phyloP scores from a whole-genome alignment of 805 yeast species.

The Candida golubevii region DNA sequence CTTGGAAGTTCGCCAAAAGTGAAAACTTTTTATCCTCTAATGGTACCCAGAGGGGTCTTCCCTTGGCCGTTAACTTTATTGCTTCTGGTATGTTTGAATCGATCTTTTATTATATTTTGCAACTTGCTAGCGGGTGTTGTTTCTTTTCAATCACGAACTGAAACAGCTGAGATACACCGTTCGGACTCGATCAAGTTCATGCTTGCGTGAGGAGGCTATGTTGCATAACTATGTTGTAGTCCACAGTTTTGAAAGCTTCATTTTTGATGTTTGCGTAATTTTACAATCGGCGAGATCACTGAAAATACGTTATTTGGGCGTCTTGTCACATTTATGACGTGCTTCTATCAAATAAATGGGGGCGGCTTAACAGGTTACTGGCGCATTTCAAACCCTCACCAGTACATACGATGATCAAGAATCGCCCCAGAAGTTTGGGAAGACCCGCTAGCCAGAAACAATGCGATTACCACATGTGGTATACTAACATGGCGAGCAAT shows the following conservation, averaged over 20 bases:
- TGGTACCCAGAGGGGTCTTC: constrained; percentile 74
- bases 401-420: neutral
- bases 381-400: too few species aligned
- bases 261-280: too few species aligned
- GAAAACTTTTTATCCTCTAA: constrained; percentile 69
- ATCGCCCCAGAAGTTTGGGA: neutral
- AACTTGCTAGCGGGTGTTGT: constrained; percentile 46
- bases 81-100: constrained; percentile 67
- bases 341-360: too few species aligned
- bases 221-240: constrained; percentile 10
- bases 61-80: constrained; percentile 80
- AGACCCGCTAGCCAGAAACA: neutral
- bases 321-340: too few species aligned
- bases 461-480: neutral
- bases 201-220: constrained; percentile 72
- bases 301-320: too few species aligned
- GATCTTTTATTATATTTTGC: constrained; percentile 4
- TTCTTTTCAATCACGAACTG: constrained; percentile 21
- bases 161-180: constrained; percentile 70
- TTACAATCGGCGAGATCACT: too few species aligned
- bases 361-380: too few species aligned
- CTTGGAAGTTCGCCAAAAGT: constrained; percentile 50
- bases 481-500: constrained; percentile 46
- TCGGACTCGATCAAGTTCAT: constrained; percentile 74
- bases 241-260: neutral